Conservation (phyloP, 2,329 filamentous ascomycete species). For the Lasiodiplodia hormozganensis region DNA sequence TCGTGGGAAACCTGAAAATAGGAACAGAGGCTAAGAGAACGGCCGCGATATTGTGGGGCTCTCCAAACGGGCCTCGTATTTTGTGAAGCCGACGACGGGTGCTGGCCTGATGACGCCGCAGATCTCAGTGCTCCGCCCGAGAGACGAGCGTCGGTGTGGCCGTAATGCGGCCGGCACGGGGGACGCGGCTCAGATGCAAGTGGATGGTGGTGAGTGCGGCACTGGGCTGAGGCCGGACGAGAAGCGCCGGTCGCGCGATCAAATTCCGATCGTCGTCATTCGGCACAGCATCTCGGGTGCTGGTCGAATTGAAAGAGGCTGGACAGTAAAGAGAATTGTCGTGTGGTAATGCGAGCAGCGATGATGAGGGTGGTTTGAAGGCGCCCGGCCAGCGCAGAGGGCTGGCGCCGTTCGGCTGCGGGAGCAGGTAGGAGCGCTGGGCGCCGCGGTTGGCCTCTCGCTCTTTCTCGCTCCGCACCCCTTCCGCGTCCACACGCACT, state of each 20-base stretch:
- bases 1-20: constrained; percentile 10
- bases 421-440: background rate
- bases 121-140: background rate
- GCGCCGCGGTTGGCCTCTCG: background rate
- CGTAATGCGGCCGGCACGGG: background rate
- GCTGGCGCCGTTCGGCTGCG: no score
- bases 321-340: background rate
- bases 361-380: background rate
- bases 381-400: background rate
- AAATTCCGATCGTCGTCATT: background rate
- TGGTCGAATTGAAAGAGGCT: background rate
- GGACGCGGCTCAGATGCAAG: background rate
- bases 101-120: constrained; percentile 3
- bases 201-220: background rate
- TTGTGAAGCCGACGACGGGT: background rate
- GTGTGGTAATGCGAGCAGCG: background rate
- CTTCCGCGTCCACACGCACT: background rate
- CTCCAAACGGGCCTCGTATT: constrained; percentile 6
- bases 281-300: background rate
- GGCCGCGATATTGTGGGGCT: constrained; percentile 4
- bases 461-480: background rate
- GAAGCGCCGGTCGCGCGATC: background rate
- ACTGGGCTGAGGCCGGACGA: background rate
- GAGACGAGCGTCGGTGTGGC: background rate
- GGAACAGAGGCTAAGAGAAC: background rate